Percentiles rank a stretch among this genome's conserved stretches.
Evolutionary conservation across 441 rosid species (phyloP).

Genomic region (Croton setiger): DNA sequence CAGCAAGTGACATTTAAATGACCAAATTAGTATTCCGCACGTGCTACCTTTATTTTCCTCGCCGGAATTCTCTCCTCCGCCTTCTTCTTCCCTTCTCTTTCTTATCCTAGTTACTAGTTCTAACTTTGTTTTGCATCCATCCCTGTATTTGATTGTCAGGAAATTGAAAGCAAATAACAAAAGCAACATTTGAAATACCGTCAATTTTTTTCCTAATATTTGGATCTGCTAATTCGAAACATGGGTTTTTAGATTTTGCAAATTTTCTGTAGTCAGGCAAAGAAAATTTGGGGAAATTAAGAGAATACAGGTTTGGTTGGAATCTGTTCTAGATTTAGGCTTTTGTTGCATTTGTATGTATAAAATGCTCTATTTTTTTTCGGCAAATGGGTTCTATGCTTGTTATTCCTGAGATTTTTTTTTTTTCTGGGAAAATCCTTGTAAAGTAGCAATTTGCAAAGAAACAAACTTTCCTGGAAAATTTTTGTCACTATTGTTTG

Average conservation of each 20-base stretch:
- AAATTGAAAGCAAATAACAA: neutral
- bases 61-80: too few relatives aligned
- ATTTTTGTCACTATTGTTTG: neutral
- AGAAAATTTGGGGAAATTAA: neutral
- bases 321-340: neutral
- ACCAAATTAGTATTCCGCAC: too few relatives aligned
- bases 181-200: neutral
- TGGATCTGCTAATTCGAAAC: neutral
- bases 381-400: neutral
- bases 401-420: neutral
- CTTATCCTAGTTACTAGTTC: too few relatives aligned
- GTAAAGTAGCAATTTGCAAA: neutral
- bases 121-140: too few relatives aligned
- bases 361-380: too few relatives aligned
- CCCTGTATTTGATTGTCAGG: neutral
- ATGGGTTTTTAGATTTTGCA: neutral
- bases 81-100: too few relatives aligned
- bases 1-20: too few relatives aligned
- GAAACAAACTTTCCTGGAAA: neutral
- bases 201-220: neutral
- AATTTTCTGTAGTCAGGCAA: neutral
- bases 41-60: too few relatives aligned
- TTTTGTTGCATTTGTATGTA: neutral
- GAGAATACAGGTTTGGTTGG: neutral
- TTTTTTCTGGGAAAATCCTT: conserved; percentile 1